A percentile compares a stretch with the other conserved stretches of the same genome.
phyloP scores from a whole-genome alignment of 1,284 basidiomycete genomes.

The Tremellales sp. region DNA sequence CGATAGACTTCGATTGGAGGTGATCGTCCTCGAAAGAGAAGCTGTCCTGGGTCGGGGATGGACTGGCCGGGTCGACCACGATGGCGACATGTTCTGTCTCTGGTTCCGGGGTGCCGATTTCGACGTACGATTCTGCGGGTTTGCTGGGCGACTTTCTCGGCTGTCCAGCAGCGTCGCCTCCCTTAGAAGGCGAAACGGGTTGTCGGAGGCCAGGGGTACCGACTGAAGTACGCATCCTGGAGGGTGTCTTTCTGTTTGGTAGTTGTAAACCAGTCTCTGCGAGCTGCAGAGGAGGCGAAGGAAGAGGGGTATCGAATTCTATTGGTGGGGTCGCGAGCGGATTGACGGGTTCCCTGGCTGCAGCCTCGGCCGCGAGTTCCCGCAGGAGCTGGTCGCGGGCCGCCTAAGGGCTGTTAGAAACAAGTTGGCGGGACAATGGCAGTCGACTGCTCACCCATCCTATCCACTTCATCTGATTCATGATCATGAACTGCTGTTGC shows the following conservation, averaged over 20 bases:
- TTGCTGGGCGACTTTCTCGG: slow-evolving; percentile 31
- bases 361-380: slow-evolving; percentile 65
- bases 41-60: neutral
- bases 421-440: no score
- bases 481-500: slow-evolving; percentile 86
- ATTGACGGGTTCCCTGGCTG: slow-evolving; percentile 56
- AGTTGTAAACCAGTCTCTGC: neutral
- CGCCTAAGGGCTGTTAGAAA: slow-evolving; percentile 29
- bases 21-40: neutral
- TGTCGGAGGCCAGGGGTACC: neutral
- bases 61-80: neutral
- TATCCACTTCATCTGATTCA: slow-evolving; percentile 89
- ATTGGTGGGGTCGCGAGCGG: slow-evolving; percentile 38
- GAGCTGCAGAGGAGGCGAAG: neutral
- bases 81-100: neutral
- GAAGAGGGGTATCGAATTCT: slow-evolving; percentile 11
- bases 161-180: slow-evolving; percentile 39
- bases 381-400: slow-evolving; percentile 56
- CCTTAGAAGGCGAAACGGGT: slow-evolving; percentile 12
- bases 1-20: neutral
- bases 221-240: neutral
- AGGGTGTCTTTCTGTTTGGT: neutral
- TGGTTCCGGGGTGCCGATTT: neutral
- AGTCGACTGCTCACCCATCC: slow-evolving; percentile 82
- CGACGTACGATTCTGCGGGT: neutral